Conservation (phyloP, 192 early-diverging fungal species). For the Backusella psychrophila region DNA sequence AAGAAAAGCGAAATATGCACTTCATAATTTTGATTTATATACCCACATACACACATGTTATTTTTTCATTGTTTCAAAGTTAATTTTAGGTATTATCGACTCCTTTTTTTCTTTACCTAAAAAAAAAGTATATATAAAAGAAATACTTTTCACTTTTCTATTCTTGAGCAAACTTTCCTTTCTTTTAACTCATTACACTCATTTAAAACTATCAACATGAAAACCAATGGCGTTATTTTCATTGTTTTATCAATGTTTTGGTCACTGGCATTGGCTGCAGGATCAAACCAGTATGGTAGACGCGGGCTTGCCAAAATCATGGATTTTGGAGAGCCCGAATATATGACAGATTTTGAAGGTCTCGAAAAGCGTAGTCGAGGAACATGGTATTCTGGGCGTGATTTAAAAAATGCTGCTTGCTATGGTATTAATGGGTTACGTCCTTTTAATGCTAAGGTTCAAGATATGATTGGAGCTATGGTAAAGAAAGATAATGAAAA, state of each 20-base stretch:
- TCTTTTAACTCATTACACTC: neutral
- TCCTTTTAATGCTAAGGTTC: conserved; percentile 30
- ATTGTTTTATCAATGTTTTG: neutral
- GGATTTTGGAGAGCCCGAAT: neutral
- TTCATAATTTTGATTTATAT: neutral
- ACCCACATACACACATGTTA: neutral
- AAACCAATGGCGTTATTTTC: neutral
- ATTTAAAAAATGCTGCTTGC: conserved; percentile 42
- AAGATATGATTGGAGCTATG: conserved; percentile 42
- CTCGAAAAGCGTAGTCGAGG: conserved; percentile 28
- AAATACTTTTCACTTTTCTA: neutral
- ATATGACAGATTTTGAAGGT: neutral
- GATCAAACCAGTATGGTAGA: neutral
- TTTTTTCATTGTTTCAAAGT: neutral
- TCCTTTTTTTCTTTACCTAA: neutral
- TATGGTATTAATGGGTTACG: conserved; percentile 36
- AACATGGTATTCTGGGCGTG: conserved; percentile 36
- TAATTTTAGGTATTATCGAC: neutral
- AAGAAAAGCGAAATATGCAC: neutral
- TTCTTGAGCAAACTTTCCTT: neutral
- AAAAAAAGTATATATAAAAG: neutral
- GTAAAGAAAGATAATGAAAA: neutral
- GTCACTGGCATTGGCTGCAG: neutral
- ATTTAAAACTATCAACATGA: conserved; percentile 3
- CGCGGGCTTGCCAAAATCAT: neutral